These are phyloP conservation scores for Drechslera avenae DNA, from an alignment of 2,329 filamentous ascomycete genomes.

Conservation along the genomic window DNA sequence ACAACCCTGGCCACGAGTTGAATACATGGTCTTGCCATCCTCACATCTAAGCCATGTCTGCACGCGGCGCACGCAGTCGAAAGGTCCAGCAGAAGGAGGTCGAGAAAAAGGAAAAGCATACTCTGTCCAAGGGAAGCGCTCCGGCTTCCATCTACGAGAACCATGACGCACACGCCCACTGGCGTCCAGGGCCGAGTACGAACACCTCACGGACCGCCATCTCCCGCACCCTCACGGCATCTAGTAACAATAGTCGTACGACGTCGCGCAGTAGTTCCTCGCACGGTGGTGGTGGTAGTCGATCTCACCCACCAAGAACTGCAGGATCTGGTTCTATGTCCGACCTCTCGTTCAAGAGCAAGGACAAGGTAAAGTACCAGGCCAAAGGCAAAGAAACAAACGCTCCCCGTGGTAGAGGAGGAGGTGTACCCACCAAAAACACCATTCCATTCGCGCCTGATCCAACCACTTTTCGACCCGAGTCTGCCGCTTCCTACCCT, in stretches of 20 bases:
- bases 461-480: constrained; percentile 28
- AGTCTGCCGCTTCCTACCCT: constrained; percentile 29
- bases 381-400: constrained; percentile 47
- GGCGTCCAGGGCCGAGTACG: constrained; percentile 31
- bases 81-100: constrained; percentile 50
- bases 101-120: constrained; percentile 48
- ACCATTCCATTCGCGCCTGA: constrained; percentile 18
- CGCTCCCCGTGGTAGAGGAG: constrained; percentile 47
- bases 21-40: not conserved
- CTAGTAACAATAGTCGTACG: constrained; percentile 34
- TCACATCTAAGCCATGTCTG: constrained; percentile 40
- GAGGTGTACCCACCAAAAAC: constrained; percentile 46
- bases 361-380: constrained; percentile 42
- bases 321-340: constrained; percentile 35
- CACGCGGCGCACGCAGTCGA: constrained; percentile 47
- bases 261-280: constrained; percentile 40
- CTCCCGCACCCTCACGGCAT: constrained; percentile 35
- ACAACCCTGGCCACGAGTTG: not conserved
- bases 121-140: constrained; percentile 37
- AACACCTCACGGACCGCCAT: constrained; percentile 28
- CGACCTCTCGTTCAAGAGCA: constrained; percentile 35
- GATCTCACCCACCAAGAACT: constrained; percentile 22
- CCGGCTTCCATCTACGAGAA: constrained; percentile 26
- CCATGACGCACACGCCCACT: constrained; percentile 39
- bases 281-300: constrained; percentile 24